These are phyloP conservation scores for Neopestalotiopsis sp. DNA, from an alignment of 2,329 filamentous ascomycete species.

Conservation along the genomic window DNA sequence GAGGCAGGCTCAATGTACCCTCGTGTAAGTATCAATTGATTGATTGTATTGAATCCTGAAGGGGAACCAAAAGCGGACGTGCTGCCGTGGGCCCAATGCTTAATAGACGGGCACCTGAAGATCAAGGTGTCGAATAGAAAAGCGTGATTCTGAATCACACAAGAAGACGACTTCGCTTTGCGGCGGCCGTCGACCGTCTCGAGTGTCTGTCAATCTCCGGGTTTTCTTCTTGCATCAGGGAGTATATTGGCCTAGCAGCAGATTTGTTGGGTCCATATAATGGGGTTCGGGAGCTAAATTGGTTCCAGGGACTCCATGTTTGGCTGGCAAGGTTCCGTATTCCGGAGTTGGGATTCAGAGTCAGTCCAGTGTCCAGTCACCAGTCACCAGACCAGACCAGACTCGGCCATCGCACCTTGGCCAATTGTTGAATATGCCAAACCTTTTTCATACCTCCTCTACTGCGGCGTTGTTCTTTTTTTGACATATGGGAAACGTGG, in stretches of 20 bases:
- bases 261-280: slow-evolving; percentile 16
- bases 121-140: not conserved
- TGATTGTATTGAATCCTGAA: not conserved
- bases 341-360: slow-evolving; percentile 5
- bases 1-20: not conserved
- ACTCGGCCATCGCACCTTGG: not conserved
- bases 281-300: slow-evolving; percentile 15
- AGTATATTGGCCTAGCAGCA: slow-evolving; percentile 10
- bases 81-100: not conserved
- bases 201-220: slow-evolving; percentile 3
- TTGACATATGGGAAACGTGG: not conserved
- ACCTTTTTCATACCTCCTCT: not conserved
- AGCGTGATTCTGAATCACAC: not conserved
- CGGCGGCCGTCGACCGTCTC: not conserved
- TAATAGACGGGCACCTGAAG: not conserved
- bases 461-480: not conserved
- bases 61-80: not conserved
- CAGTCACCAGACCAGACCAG: not conserved
- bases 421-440: not conserved
- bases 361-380: not conserved
- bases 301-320: slow-evolving; percentile 2
- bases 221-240: slow-evolving; percentile 10
- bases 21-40: not conserved
- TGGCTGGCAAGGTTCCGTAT: slow-evolving; percentile 9
- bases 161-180: slow-evolving; percentile 5